These are phyloP conservation scores for Rhizopus sp. DNA, from an alignment of 371 early-diverging fungal species.

Conservation along the genomic window DNA sequence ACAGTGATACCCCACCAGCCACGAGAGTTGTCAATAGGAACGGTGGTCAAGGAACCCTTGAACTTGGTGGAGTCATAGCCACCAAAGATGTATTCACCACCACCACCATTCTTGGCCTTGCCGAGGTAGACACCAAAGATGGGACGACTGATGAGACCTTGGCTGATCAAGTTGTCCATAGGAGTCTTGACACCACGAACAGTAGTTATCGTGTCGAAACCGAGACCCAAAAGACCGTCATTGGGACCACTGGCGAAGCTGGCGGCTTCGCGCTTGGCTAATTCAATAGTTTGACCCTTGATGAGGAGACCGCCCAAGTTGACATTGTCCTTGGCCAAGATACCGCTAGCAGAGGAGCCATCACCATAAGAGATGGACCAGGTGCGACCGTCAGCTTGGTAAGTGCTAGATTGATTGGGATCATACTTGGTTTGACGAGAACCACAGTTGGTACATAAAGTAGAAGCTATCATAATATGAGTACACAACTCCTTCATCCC, in stretches of 20 bases:
- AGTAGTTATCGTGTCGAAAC: conserved; percentile 43
- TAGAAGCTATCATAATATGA: conserved; percentile 19
- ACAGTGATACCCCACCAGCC: conserved; percentile 51
- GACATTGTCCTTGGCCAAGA: conserved; percentile 26
- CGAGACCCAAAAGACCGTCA: conserved; percentile 42
- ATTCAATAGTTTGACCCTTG: conserved; percentile 21
- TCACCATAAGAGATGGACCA: conserved; percentile 55
- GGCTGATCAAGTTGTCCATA: conserved; percentile 42
- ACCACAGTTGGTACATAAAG: conserved; percentile 38
- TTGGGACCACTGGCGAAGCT: conserved; percentile 12
- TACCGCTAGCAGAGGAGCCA: conserved; percentile 38
- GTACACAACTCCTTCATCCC: neutral
- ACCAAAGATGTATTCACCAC: conserved; percentile 51
- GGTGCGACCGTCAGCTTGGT: conserved; percentile 36
- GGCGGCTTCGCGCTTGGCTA: conserved; percentile 15
- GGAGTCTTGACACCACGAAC: conserved; percentile 31
- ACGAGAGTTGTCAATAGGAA: conserved; percentile 40
- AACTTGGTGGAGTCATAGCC: conserved; percentile 44
- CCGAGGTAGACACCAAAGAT: conserved; percentile 32
- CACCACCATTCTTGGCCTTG: conserved; percentile 32
- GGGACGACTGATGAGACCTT: conserved; percentile 34
- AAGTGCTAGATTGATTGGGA: conserved; percentile 42
- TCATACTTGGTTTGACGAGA: conserved; percentile 37
- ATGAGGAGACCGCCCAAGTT: conserved; percentile 28
- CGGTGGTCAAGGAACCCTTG: conserved; percentile 49